Percentiles rank a stretch among this genome's conserved stretches.
Evolutionary conservation across 148 eudicot species (phyloP).

Genomic region (Chenopodium formosanum): DNA sequence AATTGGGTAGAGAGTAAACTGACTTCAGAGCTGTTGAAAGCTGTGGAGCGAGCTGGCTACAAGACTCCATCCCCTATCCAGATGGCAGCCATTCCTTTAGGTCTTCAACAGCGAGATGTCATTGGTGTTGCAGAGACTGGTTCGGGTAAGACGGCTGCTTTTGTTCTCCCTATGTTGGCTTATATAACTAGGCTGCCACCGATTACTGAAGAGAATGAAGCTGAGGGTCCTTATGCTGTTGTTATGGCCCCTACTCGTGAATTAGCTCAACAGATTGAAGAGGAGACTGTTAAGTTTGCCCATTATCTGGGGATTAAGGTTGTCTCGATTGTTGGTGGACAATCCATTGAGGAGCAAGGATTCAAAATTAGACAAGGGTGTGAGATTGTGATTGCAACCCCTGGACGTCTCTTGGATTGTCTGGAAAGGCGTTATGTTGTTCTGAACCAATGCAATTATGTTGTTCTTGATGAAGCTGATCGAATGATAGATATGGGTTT

Average conservation of each 20-base stretch:
- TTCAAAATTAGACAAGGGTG: conserved; percentile 81
- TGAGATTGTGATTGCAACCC: conserved; percentile 85
- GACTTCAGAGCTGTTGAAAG: conserved; percentile 58
- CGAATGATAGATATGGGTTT: conserved; percentile 93
- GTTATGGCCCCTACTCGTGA: conserved; percentile 93
- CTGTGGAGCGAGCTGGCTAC: conserved; percentile 65
- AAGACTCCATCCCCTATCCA: conserved; percentile 61
- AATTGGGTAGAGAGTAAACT: conserved; percentile 76
- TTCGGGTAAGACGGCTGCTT: conserved; percentile 65
- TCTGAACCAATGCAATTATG: conserved; percentile 79
- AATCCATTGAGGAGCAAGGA: conserved; percentile 84
- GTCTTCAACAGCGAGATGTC: conserved; percentile 60
- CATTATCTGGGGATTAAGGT: conserved; percentile 70
- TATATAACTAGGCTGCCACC: conserved; percentile 62
- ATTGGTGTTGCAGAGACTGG: conserved; percentile 67
- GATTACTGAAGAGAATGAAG: conserved; percentile 54
- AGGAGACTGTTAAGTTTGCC: conserved; percentile 77
- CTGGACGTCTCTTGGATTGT: conserved; percentile 77
- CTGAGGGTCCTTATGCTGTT: conserved; percentile 89
- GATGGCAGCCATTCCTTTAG: conserved; percentile 66
- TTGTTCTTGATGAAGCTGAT: conserved; percentile 87
- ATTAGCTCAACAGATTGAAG: conserved; percentile 85
- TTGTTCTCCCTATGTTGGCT: conserved; percentile 62
- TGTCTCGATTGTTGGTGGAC: conserved; percentile 85
- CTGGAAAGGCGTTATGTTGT: conserved; percentile 63